Base-by-base conservation (phyloP, 1,284 basidiomycete genomes). In the Fomitopsis palustris region DNA sequence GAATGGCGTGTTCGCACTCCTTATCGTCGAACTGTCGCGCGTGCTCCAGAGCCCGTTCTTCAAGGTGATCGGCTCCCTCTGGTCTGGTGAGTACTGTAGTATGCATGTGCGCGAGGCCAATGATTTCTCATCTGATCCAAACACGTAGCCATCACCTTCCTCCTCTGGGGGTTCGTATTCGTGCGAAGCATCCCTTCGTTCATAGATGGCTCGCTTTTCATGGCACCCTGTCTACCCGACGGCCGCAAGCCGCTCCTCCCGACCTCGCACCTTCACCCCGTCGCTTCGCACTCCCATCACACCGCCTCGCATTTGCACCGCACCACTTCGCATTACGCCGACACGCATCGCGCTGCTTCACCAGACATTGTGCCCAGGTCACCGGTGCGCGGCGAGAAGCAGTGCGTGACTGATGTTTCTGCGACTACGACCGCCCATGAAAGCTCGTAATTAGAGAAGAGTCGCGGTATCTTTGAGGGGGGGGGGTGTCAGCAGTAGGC, bases 121-220 rank as follows among this genome's bases (percentile, higher is more conserved):
- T 21, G 2, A n/a, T 29, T n/a, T 2, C 59, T 66, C 41, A 64
- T 37, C 25, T 51, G 14, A 21, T n/a, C 10, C 77, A 78, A 75
- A 68, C 66, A 56, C 39, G 19, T 56, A 72, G 77, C 66, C 1
- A 61, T 80, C 55, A 81, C 81, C 4, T 74, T 80, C 56, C 14
- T 78, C 5, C 63, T 84, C 31, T 86, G 82, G 81, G 12, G 75
- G 8, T 69, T 72, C 58, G 73, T 84, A 39, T 74, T 75, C 37
- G 35, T 70, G 7, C 70, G 76, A 54, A 79, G 77, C 16, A 68
- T 78, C 8, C 77, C 75, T 52, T 73, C 76, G 9, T 65, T 74
- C 56, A 68, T 75, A n/a, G 75, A 79, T 59, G 76, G 80, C 14
- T 72, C 75, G 23, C 71, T 83, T 42, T 82, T 81, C 66, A 72